These are phyloP conservation scores for Moniliophthora roreri DNA, from an alignment of 1,284 basidiomycete genomes.

Conservation along the genomic window DNA sequence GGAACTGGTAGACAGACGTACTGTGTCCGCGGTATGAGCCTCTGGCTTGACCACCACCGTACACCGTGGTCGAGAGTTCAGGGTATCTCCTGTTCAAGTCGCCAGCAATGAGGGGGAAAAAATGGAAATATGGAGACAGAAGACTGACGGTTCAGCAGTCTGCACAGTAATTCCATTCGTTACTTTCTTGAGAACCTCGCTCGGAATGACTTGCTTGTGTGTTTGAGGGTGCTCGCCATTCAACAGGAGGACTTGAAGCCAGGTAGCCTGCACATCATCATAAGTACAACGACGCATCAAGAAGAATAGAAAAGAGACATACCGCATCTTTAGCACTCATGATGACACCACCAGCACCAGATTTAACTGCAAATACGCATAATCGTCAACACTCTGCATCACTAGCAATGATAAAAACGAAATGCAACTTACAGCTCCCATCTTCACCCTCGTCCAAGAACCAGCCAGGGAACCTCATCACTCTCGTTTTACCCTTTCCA, in stretches of 20 bases:
- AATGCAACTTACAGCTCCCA: constrained; percentile 14
- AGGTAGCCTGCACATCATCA: constrained; percentile 14
- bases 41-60: constrained; percentile 14
- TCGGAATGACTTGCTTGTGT: no score
- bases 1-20: no score
- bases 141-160: constrained; percentile 11
- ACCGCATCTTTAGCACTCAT: constrained; percentile 18
- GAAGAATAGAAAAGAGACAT: neutral
- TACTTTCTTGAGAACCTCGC: constrained; percentile 3
- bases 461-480: constrained; percentile 3
- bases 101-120: no score
- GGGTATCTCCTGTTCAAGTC: constrained; percentile 10
- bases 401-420: no score
- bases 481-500: constrained; percentile 12
- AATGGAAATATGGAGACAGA: neutral
- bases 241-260: constrained; percentile 15
- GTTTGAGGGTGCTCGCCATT: no score
- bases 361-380: constrained; percentile 3
- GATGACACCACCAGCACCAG: constrained; percentile 19
- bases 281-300: neutral
- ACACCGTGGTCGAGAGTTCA: constrained; percentile 14
- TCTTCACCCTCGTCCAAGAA: constrained; percentile 13
- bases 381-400: neutral
- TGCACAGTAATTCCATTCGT: constrained; percentile 17
- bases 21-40: constrained; percentile 16